A percentile compares a stretch with the other conserved stretches of the same genome.
Conservation (phyloP, 495 filamentous ascomycete genomes). For the Penicillium dipodomyicola region DNA sequence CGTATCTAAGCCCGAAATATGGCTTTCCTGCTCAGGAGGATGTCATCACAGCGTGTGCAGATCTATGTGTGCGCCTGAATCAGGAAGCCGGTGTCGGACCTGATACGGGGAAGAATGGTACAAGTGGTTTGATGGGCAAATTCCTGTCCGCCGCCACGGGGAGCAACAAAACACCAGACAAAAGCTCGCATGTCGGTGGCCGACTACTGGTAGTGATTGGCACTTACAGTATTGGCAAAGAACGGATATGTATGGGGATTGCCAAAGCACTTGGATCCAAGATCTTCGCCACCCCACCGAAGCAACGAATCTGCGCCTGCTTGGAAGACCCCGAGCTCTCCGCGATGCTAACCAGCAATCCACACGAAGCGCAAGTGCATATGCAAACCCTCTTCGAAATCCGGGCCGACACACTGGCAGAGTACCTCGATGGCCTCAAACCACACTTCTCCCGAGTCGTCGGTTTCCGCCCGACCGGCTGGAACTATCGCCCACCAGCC, state of each 20-base stretch:
- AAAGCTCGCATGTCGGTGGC: constrained; percentile 35
- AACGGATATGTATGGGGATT: constrained; percentile 90
- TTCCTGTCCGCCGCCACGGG: constrained; percentile 47
- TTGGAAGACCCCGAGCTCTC: constrained; percentile 83
- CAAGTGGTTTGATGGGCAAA: constrained; percentile 59
- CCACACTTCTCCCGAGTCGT: constrained; percentile 79
- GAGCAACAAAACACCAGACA: constrained; percentile 9
- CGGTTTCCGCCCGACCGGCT: constrained; percentile 89
- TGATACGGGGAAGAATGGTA: constrained; percentile 37
- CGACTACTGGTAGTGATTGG: constrained; percentile 89
- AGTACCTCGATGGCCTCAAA: constrained; percentile 76
- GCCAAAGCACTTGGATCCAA: constrained; percentile 82
- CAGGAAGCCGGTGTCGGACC: constrained; percentile 52
- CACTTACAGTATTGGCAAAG: constrained; percentile 97
- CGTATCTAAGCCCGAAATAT: constrained; percentile 93
- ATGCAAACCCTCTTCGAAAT: constrained; percentile 96
- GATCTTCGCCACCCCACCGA: constrained; percentile 81
- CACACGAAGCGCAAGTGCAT: constrained; percentile 86
- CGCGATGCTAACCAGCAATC: constrained; percentile 71
- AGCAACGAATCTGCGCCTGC: constrained; percentile 77
- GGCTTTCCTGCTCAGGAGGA: constrained; percentile 86
- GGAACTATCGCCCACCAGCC: constrained; percentile 78
- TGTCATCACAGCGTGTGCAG: constrained; percentile 82
- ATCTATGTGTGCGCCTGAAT: constrained; percentile 75
- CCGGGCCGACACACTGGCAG: constrained; percentile 77